Percentiles rank a stretch among this genome's conserved stretches.
Evolutionary conservation across 2,329 filamentous ascomycete species (phyloP).

Genomic region (Colletotrichum lupini): DNA sequence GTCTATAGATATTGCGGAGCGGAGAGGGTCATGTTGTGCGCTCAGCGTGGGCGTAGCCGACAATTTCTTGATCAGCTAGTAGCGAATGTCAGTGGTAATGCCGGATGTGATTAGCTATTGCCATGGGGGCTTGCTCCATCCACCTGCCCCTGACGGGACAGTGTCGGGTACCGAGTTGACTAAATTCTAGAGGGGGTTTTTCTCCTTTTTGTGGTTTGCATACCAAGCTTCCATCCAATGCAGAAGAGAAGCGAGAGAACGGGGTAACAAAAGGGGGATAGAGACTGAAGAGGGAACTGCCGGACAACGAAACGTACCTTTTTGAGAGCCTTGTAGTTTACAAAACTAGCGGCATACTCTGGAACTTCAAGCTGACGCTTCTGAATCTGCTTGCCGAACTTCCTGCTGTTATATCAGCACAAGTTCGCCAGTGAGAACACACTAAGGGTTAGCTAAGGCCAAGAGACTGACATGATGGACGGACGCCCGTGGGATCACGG

Average conservation of each 20-base stretch:
- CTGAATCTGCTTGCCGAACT: slow-evolving; percentile 99
- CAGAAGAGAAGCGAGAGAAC: slow-evolving; percentile 1
- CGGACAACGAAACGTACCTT: slow-evolving; percentile 72
- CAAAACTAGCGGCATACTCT: slow-evolving; percentile 98
- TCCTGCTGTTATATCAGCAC: slow-evolving; percentile 68
- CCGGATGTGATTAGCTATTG: slow-evolving; percentile 19
- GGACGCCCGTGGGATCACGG: slow-evolving; percentile 29
- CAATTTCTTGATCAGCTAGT: slow-evolving; percentile 96
- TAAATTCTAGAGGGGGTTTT: slow-evolving; percentile 6
- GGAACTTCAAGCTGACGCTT: slow-evolving; percentile 98
- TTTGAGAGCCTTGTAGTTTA: slow-evolving; percentile 99
- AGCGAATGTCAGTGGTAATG: slow-evolving; percentile 45
- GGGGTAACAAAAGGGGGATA: slow-evolving; percentile 20
- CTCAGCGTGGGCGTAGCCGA: slow-evolving; percentile 88
- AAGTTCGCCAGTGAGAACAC: neutral
- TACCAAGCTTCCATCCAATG: slow-evolving; percentile 1
- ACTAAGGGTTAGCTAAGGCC: neutral
- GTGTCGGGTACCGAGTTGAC: slow-evolving; percentile 25
- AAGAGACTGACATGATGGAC: slow-evolving; percentile 29
- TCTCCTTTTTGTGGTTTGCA: slow-evolving; percentile 14
- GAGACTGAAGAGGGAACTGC: neutral
- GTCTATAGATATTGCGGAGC: slow-evolving; percentile 65
- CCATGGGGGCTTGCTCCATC: slow-evolving; percentile 34
- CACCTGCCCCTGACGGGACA: slow-evolving; percentile 27
- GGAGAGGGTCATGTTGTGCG: slow-evolving; percentile 75